Evolutionary conservation across 2,329 filamentous ascomycete genomes (phyloP).

Genomic region (Xylariaceae sp.): DNA sequence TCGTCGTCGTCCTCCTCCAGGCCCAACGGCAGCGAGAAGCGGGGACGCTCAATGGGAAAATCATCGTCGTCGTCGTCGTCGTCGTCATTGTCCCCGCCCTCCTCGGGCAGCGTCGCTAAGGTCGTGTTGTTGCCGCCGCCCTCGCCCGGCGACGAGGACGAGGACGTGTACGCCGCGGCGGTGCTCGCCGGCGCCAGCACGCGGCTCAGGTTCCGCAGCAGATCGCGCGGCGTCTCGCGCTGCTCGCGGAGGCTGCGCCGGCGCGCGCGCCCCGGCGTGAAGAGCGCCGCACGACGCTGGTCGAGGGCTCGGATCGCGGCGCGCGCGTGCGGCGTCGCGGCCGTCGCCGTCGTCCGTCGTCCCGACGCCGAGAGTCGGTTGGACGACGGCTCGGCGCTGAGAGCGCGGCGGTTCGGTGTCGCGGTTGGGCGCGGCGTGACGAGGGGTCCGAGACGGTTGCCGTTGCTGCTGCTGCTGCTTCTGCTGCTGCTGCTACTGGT

Average conservation of each 20-base stretch:
- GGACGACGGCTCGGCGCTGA: slow-evolving; percentile 44
- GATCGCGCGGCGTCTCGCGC: slow-evolving; percentile 41
- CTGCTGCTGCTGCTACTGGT: slow-evolving; percentile 18
- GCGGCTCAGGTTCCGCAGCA: slow-evolving; percentile 54
- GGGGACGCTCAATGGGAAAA: slow-evolving; percentile 52
- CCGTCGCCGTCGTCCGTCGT: slow-evolving; percentile 41
- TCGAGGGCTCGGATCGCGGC: slow-evolving; percentile 62
- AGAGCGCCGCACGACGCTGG: slow-evolving; percentile 59
- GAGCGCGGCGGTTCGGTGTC: slow-evolving; percentile 39
- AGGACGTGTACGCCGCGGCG: slow-evolving; percentile 47
- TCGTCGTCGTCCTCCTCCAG: slow-evolving; percentile 53
- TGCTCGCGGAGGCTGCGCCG: slow-evolving; percentile 61
- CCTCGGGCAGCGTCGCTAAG: slow-evolving; percentile 34
- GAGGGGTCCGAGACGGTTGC: slow-evolving; percentile 27
- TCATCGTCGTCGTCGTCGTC: slow-evolving; percentile 54
- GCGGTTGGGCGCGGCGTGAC: slow-evolving; percentile 31
- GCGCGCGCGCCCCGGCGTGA: slow-evolving; percentile 62
- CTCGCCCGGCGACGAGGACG: slow-evolving; percentile 45
- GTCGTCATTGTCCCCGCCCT: slow-evolving; percentile 55
- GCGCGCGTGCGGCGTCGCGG: slow-evolving; percentile 62
- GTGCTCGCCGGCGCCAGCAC: slow-evolving; percentile 54
- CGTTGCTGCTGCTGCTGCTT: slow-evolving; percentile 15
- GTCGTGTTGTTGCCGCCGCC: slow-evolving; percentile 25
- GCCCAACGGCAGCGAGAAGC: slow-evolving; percentile 58
- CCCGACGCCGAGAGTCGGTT: slow-evolving; percentile 51